phyloP scores from a whole-genome alignment of 345 rosid genomes.

The Geranium brycei region DNA sequence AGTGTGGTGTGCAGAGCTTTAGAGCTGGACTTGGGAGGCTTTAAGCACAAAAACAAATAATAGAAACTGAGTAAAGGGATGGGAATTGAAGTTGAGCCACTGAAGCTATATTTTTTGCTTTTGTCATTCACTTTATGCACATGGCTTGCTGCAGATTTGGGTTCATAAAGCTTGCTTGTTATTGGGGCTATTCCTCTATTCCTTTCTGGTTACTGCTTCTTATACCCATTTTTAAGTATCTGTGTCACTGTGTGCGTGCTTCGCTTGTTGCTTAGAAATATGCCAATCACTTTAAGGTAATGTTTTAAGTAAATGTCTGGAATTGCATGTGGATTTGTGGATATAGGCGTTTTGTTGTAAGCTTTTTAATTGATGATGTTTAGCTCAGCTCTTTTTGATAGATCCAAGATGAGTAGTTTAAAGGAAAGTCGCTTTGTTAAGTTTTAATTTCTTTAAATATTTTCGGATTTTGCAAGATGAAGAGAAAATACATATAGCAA shows the following conservation, averaged over 20 bases:
- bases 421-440: no score
- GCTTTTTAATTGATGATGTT: neutral
- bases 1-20: slow-evolving; percentile 22
- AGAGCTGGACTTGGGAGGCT: slow-evolving; percentile 29
- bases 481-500: no score
- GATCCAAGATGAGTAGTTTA: no score
- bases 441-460: no score
- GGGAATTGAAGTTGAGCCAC: slow-evolving; percentile 6
- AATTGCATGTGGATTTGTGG: neutral
- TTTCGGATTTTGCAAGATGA: no score
- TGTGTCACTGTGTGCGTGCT: neutral
- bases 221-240: neutral
- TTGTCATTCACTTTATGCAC: slow-evolving; percentile 30
- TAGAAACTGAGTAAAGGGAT: slow-evolving; percentile 18
- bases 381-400: no score
- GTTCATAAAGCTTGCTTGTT: slow-evolving; percentile 30
- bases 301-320: neutral
- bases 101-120: slow-evolving; percentile 10
- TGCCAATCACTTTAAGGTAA: slow-evolving; percentile 2
- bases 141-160: slow-evolving; percentile 27
- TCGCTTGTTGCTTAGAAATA: slow-evolving; percentile 8
- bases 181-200: slow-evolving; percentile 24
- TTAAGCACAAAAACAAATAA: slow-evolving; percentile 11
- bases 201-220: slow-evolving; percentile 19
- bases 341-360: no score